Percentiles rank a stretch among this genome's conserved stretches.
phyloP scores from a whole-genome alignment of 768 basidiomycete species.

The Lactarius indigo region DNA sequence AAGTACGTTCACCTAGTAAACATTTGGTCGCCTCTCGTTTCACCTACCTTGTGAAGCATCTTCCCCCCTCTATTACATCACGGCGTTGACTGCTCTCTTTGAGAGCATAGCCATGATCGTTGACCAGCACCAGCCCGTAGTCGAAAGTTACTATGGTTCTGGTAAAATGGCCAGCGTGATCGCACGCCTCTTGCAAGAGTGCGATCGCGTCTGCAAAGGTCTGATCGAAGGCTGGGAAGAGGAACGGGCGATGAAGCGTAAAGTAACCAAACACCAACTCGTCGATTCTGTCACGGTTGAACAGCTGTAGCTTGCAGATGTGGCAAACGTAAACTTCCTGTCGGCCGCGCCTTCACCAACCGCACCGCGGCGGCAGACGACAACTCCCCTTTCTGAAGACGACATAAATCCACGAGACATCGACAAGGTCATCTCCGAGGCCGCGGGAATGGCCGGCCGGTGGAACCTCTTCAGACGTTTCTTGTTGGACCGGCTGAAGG shows the following conservation, averaged over 20 bases:
- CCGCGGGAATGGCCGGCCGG: constrained; percentile 84
- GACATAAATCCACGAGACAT: constrained; percentile 83
- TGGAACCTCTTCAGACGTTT: constrained; percentile 93
- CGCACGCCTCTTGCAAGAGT: constrained; percentile 72
- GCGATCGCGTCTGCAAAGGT: constrained; percentile 75
- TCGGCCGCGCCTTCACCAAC: constrained; percentile 16
- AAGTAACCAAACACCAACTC: constrained; percentile 41
- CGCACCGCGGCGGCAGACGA: constrained; percentile 12
- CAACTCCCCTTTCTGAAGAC: constrained; percentile 43
- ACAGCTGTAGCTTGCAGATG: constrained; percentile 35
- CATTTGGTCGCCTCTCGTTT: constrained; percentile 12
- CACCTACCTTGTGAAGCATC: constrained; percentile 53
- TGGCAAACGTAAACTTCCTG: constrained; percentile 31
- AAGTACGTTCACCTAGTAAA: constrained; percentile 46
- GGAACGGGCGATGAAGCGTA: constrained; percentile 78
- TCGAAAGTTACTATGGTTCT: constrained; percentile 94
- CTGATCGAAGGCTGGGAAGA: constrained; percentile 88
- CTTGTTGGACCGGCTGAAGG: constrained; percentile 68
- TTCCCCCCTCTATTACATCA: constrained; percentile 88
- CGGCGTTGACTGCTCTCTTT: constrained; percentile 85
- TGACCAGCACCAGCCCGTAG: constrained; percentile 95
- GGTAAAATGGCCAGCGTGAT: constrained; percentile 86
- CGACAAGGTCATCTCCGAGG: constrained; percentile 84
- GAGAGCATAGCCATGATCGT: constrained; percentile 95
- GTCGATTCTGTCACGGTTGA: constrained; percentile 3